Evolutionary conservation across 306 rosid species (phyloP).

Genomic region (Prunus mongolica): DNA sequence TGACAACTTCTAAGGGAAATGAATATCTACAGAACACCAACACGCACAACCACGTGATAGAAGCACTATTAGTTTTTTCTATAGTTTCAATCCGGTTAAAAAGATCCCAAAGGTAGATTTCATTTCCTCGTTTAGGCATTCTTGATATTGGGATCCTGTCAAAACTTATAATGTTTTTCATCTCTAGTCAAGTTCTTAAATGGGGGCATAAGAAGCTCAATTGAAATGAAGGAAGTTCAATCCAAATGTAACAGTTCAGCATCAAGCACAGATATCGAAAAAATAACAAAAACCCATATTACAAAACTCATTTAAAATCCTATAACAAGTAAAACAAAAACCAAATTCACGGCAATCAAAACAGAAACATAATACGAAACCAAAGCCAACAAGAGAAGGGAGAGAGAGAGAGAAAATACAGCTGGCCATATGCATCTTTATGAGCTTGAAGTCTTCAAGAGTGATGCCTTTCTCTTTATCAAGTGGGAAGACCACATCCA

Average conservation of each 20-base stretch:
- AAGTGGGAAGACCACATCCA: constrained; percentile 68
- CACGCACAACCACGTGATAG: neutral
- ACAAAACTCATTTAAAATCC: neutral
- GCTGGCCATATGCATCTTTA: constrained; percentile 88
- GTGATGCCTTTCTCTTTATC: constrained; percentile 85
- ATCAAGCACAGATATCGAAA: neutral
- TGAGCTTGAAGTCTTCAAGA: constrained; percentile 88
- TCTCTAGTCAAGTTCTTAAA: neutral
- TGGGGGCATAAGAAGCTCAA: neutral
- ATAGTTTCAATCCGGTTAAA: neutral
- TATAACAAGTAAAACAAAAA: neutral
- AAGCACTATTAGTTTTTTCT: neutral
- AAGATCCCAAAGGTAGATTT: neutral
- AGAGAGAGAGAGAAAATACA: constrained; percentile 37
- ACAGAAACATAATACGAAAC: neutral
- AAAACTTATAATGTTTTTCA: neutral
- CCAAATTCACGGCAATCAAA: neutral
- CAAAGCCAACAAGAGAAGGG: neutral
- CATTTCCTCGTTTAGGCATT: neutral
- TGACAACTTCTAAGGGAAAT: constrained; percentile 3
- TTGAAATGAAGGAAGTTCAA: neutral
- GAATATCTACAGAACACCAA: neutral
- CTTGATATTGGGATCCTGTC: neutral
- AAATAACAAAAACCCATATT: neutral
- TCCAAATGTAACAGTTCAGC: neutral